Base-by-base conservation (phyloP, 2,329 filamentous ascomycete species). In the Hymenoscyphus fructigenus region DNA sequence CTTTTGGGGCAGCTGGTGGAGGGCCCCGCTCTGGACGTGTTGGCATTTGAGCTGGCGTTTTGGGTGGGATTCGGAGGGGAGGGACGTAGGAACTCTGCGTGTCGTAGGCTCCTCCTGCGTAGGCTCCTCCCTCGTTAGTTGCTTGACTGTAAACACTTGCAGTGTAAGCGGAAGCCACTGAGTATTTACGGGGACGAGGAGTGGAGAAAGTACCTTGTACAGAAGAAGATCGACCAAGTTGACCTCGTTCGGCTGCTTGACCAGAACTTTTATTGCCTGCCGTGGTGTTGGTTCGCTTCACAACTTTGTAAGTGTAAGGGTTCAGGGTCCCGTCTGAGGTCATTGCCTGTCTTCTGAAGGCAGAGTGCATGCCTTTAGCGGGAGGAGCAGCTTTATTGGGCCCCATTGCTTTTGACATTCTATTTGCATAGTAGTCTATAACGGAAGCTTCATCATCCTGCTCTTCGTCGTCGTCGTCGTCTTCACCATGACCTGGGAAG, bases 311-410 rank as follows among this genome's bases (percentile, higher is more conserved):
- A 3, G n/a, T 23, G 44, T 50, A 23, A 2, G 44, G 44, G 41
- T 47, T 47, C 7, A 20, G 10, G 9, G 9, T 50, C n/a, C 26
- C 44, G 9, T 23, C n/a, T 5, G 44, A 23, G 7, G 44, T 6
- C 4, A 23, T 36, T 36, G 34, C 14, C 4, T 36, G 2, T 20
- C 9, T 23, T 50, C 64, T 59, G 56, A 68, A 68, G 6, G 67
- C 67, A 9, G 62, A 26, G 26, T 72, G 66, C 57, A 59, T 20
- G 26, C 57, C 29, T 23, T 41, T 14, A 15, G 57, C 7, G 7
- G 17, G 34, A 38, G 6, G 29, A 4, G 29, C 29, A 20, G 20
- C 7, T 10, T n/a, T 32, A 38, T 14, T 23, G 9, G 26, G 12
- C 6, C n/a, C n/a, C 20, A 12, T 23, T 23, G 20, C 44, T 50